These are phyloP conservation scores for Reticulascus tulasneorum DNA, from an alignment of 2,329 filamentous ascomycete genomes.

Conservation along the genomic window DNA sequence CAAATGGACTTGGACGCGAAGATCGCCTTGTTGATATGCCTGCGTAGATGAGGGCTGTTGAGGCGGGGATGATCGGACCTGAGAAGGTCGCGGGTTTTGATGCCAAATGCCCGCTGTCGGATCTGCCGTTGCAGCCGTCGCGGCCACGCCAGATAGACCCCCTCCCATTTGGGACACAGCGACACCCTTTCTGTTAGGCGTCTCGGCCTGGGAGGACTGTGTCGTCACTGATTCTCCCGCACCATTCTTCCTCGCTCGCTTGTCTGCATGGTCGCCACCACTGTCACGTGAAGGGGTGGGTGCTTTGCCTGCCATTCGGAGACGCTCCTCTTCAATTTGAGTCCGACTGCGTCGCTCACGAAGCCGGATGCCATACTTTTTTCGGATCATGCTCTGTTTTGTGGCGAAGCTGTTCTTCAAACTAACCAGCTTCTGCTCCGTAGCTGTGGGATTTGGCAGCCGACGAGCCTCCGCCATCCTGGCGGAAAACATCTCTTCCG, in stretches of 20 bases:
- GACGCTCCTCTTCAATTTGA: slow-evolving; percentile 41
- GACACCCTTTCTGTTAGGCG: slow-evolving; percentile 19
- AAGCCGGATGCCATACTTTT: slow-evolving; percentile 54
- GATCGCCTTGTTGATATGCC: slow-evolving; percentile 3
- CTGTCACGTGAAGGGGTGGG: background rate
- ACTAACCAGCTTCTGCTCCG: slow-evolving; percentile 30
- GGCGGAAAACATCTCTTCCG: slow-evolving; percentile 31
- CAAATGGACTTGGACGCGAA: slow-evolving; percentile 1
- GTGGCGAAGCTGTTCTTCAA: slow-evolving; percentile 51
- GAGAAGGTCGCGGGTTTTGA: background rate
- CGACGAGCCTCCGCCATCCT: slow-evolving; percentile 38
- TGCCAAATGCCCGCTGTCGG: slow-evolving; percentile 23
- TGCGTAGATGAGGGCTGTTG: slow-evolving; percentile 2
- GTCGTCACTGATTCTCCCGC: slow-evolving; percentile 1
- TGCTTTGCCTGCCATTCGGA: slow-evolving; percentile 25
- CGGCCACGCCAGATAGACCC: slow-evolving; percentile 29
- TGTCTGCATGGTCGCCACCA: slow-evolving; percentile 3
- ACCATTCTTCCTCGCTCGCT: slow-evolving; percentile 6
- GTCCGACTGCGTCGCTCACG: slow-evolving; percentile 43
- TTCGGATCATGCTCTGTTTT: slow-evolving; percentile 53
- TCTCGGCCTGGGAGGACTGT: background rate
- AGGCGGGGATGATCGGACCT: background rate
- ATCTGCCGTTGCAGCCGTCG: slow-evolving; percentile 31
- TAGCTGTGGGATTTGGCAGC: slow-evolving; percentile 28
- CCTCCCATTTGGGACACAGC: slow-evolving; percentile 29